Base-by-base conservation (phyloP, 768 basidiomycete species). In the Albatrellus ellisii region DNA sequence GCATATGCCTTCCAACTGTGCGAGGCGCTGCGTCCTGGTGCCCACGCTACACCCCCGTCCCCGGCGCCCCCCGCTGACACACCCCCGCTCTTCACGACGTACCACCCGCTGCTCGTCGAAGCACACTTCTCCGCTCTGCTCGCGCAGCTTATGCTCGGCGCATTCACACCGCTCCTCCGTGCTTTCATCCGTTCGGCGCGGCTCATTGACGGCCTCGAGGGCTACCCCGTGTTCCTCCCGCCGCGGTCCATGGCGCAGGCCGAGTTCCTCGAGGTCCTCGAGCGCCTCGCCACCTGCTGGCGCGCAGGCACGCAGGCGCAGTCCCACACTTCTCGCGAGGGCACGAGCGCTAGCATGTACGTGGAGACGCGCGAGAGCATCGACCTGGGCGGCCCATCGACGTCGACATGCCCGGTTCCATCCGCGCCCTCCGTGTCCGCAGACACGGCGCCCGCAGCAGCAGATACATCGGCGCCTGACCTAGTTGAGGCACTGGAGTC, bases 211-310 rank as follows among this genome's bases (percentile, higher is more conserved):
- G 79, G 81, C 2, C 68, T 90, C 29, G 89, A 90, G 56, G 87
- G 88, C 0, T 89, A 86, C 58, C 89, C 89, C 6, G 69, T 92
- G 36, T 92, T 92, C 59, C 63, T 87, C 0, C 84, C 86, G 7
- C 84, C 89, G 11, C 68, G 89, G 25, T 87, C 85, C 10, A 86
- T 90, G 80, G 77, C 81, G 0, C 89, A 92, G 54, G 86, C 86
- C 8, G 87, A 91, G 60, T 90, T 89, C 50, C 64, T 87, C 44
- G 89, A 92, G 58, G 68, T 86, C 6, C 65, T 90, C 43, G 87
- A 90, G 52, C 73, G 89, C 8, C 73, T 92, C 32, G 78, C 83
- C 0, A 60, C 69, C 7, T 79, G 84, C 0, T 92, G 89, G 89
- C 69, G 59, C 44, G 64, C 64, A 17, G 86, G 84, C 6, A 57